A percentile compares a stretch with the other conserved stretches of the same genome.
Evolutionary conservation across 2,329 filamentous ascomycete genomes (phyloP).

Genomic region (Zasmidium citrigriseum): DNA sequence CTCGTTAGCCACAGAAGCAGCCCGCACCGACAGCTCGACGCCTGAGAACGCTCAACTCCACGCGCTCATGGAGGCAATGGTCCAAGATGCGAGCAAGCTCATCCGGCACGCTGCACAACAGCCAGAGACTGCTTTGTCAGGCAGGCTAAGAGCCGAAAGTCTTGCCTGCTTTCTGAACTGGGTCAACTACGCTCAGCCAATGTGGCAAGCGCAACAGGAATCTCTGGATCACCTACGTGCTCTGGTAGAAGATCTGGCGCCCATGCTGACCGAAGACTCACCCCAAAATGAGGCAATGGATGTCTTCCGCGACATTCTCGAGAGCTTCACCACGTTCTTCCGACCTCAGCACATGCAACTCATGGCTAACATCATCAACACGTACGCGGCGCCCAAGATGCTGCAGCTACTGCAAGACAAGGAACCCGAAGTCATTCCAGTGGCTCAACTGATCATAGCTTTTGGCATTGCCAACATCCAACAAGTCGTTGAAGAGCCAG

Average conservation of each 20-base stretch:
- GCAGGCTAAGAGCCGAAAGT: slow-evolving; percentile 28
- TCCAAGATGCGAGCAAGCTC: slow-evolving; percentile 52
- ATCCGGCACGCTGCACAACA: slow-evolving; percentile 34
- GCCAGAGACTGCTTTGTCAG: slow-evolving; percentile 3
- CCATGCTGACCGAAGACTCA: slow-evolving; percentile 59
- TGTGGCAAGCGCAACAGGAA: slow-evolving; percentile 56
- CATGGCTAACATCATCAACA: slow-evolving; percentile 62
- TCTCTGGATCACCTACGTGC: slow-evolving; percentile 61
- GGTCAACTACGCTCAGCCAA: slow-evolving; percentile 71
- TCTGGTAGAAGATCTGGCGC: slow-evolving; percentile 61
- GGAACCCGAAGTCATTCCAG: slow-evolving; percentile 59
- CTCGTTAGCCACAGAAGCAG: slow-evolving; percentile 65
- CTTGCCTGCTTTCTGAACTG: slow-evolving; percentile 54
- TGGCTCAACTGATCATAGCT: slow-evolving; percentile 66
- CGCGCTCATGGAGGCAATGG: slow-evolving; percentile 53
- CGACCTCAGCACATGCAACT: slow-evolving; percentile 58
- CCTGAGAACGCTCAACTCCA: slow-evolving; percentile 23
- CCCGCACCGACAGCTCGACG: slow-evolving; percentile 59
- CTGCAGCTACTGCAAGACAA: slow-evolving; percentile 59
- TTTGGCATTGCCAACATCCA: slow-evolving; percentile 68
- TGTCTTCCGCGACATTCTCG: slow-evolving; percentile 64
- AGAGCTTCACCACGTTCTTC: slow-evolving; percentile 66
- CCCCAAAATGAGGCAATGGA: slow-evolving; percentile 64
- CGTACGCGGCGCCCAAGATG: slow-evolving; percentile 44
- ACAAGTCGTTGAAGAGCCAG: slow-evolving; percentile 57